Base-by-base conservation (phyloP, 139 green algal genomes). In the Edaphochlamys debaryana region DNA sequence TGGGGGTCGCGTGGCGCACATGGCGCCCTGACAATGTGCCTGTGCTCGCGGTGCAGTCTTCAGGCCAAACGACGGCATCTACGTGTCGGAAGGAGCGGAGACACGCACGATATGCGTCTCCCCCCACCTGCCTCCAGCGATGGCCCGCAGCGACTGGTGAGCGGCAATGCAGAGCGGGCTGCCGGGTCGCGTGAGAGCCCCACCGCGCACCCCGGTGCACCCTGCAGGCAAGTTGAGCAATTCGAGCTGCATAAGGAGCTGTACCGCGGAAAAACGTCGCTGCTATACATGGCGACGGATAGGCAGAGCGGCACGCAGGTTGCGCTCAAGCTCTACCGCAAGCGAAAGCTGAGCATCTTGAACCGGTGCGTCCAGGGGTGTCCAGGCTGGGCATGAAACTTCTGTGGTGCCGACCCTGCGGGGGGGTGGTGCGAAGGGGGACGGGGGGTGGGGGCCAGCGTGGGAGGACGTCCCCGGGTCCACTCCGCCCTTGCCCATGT, bases 241-340 rank as follows among this genome's bases (percentile, higher is more conserved):
- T 96, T 93, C 80, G 83, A 91, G 19, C 85, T 96, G 37, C 82
- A 89, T 34, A 93, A 93, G 83, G 88, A 95, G 87, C 87, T 96
- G 84, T 95, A 96, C 86, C 86, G 89, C 32, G 94, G 94, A 37
- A 96, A 96, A 68, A 92, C 87, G 0, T 93, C 89, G 1, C 67
- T 92, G 32, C 75, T 96, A n/a, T 94, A 95, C 80, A 85, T 85
- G 48, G 93, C 91, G 0, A 88, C 87, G 5, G 93, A 94, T 84
- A 76, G 64, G n/a, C 30, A 41, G 20, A 91, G 76, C 63, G 73
- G 89, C 20, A 34, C 88, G 22, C 89, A 86, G 0, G 79, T 96
- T 23, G 90, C 86, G 0, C 80, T 93, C 0, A 93, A 93, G 69
- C 71, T 89, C 20, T 93, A 93, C 73, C 84, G 82, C 66, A 93